phyloP scores from a whole-genome alignment of 2,329 filamentous ascomycete species.

The Volutella citrinella region DNA sequence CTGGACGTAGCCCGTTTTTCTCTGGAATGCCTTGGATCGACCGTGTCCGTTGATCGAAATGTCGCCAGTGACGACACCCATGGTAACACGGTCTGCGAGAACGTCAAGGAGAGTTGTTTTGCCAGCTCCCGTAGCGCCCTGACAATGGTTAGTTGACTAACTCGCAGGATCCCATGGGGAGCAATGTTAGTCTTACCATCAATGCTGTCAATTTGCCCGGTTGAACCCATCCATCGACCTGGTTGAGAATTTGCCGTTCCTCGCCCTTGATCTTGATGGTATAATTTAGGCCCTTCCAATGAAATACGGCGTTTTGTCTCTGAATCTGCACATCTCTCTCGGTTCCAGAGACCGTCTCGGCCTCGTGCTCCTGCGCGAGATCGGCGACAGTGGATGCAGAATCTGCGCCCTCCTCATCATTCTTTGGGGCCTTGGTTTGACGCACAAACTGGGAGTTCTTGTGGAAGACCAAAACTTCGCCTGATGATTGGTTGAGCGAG shows the following conservation, averaged over 20 bases:
- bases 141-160: no score
- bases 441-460: not conserved
- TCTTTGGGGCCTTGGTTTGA: not conserved
- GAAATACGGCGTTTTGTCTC: conserved; percentile 47
- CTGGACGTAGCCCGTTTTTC: conserved; percentile 69
- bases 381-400: not conserved
- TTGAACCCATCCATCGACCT: conserved; percentile 73
- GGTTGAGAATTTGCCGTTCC: conserved; percentile 60
- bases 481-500: conserved; percentile 54
- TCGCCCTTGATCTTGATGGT: conserved; percentile 60
- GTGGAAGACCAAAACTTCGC: conserved; percentile 67
- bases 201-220: conserved; percentile 70
- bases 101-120: conserved; percentile 66
- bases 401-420: conserved; percentile 4
- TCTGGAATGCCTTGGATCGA: conserved; percentile 65
- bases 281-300: conserved; percentile 65
- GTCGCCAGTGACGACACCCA: conserved; percentile 68
- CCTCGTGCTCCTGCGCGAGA: not conserved
- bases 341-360: not conserved
- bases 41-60: conserved; percentile 68
- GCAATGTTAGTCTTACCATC: conserved; percentile 54
- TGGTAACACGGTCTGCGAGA: conserved; percentile 67
- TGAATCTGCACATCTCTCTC: conserved; percentile 3
- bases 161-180: no score
- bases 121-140: conserved; percentile 44